phyloP scores from a whole-genome alignment of 805 yeast genomes.

The Candida taoyuanica region DNA sequence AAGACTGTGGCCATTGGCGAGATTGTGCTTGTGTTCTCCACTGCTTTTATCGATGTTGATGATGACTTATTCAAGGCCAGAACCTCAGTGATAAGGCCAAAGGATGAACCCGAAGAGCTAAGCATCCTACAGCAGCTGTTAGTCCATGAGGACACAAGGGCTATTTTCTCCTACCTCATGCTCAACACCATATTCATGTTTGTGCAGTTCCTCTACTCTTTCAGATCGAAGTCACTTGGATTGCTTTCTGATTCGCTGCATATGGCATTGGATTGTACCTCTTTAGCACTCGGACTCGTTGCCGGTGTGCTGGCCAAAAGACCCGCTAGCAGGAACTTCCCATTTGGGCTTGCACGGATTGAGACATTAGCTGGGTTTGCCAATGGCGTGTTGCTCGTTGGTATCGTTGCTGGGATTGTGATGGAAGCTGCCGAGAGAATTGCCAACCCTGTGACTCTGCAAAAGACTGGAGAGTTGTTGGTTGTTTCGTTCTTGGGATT shows the following conservation, averaged over 20 bases:
- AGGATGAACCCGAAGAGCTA: constrained; percentile 5
- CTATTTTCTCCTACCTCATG: constrained; percentile 81
- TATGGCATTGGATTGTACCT: constrained; percentile 93
- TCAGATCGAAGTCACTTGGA: constrained; percentile 89
- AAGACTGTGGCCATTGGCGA: constrained; percentile 13
- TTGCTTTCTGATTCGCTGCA: constrained; percentile 89
- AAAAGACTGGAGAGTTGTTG: constrained; percentile 77
- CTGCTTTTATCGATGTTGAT: constrained; percentile 17
- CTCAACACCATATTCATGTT: constrained; percentile 92
- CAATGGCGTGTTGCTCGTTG: constrained; percentile 82
- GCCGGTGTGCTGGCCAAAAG: constrained; percentile 68
- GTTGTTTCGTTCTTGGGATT: constrained; percentile 83
- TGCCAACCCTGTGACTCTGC: constrained; percentile 68
- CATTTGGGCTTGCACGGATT: constrained; percentile 79
- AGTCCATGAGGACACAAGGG: constrained; percentile 64
- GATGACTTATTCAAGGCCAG: constrained; percentile 7
- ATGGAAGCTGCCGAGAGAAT: constrained; percentile 84
- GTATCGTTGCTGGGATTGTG: constrained; percentile 83
- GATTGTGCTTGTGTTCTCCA: constrained; percentile 9
- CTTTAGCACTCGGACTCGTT: constrained; percentile 80
- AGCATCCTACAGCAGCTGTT: constrained; percentile 22
- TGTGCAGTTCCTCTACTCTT: constrained; percentile 85
- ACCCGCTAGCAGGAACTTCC: constrained; percentile 65
- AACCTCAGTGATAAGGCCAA: neutral
- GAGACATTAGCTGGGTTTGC: constrained; percentile 95